phyloP scores from a whole-genome alignment of 1,284 basidiomycete species.

The Puccinia horiana region DNA sequence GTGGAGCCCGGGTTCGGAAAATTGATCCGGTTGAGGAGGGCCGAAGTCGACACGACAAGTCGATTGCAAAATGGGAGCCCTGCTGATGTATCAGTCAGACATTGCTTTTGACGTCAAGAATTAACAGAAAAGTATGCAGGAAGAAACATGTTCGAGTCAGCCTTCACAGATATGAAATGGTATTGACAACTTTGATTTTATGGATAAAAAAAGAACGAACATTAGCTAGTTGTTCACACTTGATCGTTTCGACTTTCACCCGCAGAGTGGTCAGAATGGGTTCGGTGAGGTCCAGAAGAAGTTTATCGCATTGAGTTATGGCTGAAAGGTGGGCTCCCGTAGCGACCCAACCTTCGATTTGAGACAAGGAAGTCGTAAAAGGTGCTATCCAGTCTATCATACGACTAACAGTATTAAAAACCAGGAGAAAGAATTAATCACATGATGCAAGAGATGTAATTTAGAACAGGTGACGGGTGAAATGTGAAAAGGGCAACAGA shows the following conservation, averaged over 20 bases:
- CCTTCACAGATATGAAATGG: not conserved
- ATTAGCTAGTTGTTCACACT: conserved; percentile 21
- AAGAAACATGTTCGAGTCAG: not conserved
- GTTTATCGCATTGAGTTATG: not conserved
- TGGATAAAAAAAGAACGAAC: not conserved
- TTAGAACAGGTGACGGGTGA: too few relatives aligned
- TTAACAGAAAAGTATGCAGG: too few relatives aligned
- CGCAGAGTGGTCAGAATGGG: not conserved
- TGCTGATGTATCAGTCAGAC: not conserved
- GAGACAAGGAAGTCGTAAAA: not conserved
- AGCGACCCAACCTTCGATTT: not conserved
- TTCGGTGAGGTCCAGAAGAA: not conserved
- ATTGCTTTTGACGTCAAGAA: not conserved
- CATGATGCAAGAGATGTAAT: not conserved
- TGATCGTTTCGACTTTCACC: conserved; percentile 1
- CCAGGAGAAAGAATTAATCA: not conserved
- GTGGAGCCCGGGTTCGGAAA: not conserved
- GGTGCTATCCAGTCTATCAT: not conserved
- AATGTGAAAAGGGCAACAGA: not conserved
- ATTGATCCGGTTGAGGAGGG: not conserved
- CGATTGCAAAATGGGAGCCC: not conserved
- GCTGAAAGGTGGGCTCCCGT: not conserved
- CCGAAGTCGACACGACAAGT: not conserved
- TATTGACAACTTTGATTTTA: not conserved
- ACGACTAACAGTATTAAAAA: not conserved